These are phyloP conservation scores for Pythium dissimile DNA, from an alignment of 352 stramenopile species.

Conservation along the genomic window DNA sequence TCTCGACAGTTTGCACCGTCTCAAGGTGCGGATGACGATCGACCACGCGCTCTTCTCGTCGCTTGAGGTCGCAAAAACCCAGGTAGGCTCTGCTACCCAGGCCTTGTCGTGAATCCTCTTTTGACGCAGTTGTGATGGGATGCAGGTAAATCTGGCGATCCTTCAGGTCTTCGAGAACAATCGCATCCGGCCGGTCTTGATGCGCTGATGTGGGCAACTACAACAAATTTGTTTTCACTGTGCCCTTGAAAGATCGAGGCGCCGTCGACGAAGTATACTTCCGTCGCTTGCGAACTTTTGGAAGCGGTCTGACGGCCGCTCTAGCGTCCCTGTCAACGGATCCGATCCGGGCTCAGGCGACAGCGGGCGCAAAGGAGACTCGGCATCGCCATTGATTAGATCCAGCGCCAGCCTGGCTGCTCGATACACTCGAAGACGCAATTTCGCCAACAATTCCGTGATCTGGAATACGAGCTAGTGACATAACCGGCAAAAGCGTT, in stretches of 20 bases:
- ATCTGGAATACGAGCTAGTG: conserved; percentile 41
- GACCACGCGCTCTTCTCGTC: conserved; percentile 49
- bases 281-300: conserved; percentile 23
- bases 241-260: background rate
- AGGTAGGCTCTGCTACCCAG: conserved; percentile 29
- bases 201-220: conserved; percentile 3
- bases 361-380: background rate
- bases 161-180: conserved; percentile 54
- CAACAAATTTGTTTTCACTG: background rate
- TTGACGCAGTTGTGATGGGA: background rate
- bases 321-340: background rate
- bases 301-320: conserved; percentile 14
- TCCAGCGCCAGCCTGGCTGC: conserved; percentile 6
- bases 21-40: conserved; percentile 61
- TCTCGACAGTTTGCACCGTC: conserved; percentile 34
- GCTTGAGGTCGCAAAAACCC: conserved; percentile 54
- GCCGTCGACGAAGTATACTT: conserved; percentile 22
- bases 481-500: background rate
- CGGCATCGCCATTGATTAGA: background rate
- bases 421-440: conserved; percentile 24
- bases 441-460: conserved; percentile 41
- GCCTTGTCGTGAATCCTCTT: background rate
- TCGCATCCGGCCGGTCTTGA: conserved; percentile 15
- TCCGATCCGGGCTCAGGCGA: conserved; percentile 10
- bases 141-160: conserved; percentile 65